Conservation (phyloP, 345 rosid genomes). For the Ceriops decandra region DNA sequence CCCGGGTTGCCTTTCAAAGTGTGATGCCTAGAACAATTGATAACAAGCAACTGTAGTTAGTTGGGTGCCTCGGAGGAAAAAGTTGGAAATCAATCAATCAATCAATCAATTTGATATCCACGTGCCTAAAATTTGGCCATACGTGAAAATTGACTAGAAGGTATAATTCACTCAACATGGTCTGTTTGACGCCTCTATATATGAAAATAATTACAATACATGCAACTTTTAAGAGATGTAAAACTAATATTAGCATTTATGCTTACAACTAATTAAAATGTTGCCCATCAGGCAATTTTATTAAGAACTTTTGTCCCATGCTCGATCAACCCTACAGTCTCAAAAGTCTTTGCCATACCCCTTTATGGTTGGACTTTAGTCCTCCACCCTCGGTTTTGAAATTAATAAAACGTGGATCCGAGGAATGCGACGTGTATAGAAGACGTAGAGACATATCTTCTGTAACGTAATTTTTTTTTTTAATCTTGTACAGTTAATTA, state of each 20-base stretch:
- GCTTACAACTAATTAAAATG: neutral
- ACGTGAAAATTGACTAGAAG: neutral
- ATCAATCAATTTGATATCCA: constrained; percentile 3
- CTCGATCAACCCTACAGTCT: neutral
- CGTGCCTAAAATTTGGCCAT: neutral
- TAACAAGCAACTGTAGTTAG: neutral
- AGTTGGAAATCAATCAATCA: constrained; percentile 7
- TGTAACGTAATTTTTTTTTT: too few relatives aligned
- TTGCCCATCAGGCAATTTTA: neutral
- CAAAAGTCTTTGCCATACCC: neutral
- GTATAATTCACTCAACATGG: too few relatives aligned
- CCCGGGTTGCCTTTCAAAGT: neutral
- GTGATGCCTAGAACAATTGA: too few relatives aligned
- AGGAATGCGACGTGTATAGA: neutral
- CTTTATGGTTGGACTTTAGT: neutral
- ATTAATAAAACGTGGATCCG: neutral
- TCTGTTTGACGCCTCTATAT: too few relatives aligned
- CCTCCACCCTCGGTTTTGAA: neutral
- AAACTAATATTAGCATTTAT: neutral
- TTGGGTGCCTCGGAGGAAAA: constrained; percentile 14
- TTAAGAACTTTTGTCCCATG: neutral
- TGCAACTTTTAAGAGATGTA: too few relatives aligned
- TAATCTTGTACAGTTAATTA: too few relatives aligned
- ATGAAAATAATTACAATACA: too few relatives aligned
- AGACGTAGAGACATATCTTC: neutral